Evolutionary conservation across 1,139 yeast species (phyloP), one percentile per base, ranked within the genome.

Genomic region (Yamadazyma kanchanaburiensis): DNA sequence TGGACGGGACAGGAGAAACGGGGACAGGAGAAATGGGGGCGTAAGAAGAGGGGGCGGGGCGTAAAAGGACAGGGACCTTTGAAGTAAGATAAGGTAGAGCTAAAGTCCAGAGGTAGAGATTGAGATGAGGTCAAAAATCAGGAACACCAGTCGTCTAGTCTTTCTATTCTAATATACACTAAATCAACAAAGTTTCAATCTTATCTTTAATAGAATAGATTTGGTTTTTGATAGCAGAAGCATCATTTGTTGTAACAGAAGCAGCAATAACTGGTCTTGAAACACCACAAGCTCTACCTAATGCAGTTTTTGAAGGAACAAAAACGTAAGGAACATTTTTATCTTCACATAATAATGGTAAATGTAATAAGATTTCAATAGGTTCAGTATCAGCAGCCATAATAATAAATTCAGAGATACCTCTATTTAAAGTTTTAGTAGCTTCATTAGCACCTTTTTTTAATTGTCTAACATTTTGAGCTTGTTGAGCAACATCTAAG

Each of bases 351-450:
- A 94, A 76, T 55, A 94, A 79, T 32, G 99, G 99, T 65, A 94
- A 77, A 66, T 94, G 98, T 64, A 94, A 80, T 61, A 94, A 82
- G 64, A 94, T 91, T 74, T 94, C 98, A 58, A 94, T 89, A 53
- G 99, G 99, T 68, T 91, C 96, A 53, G 98, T 87, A 64, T 94
- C 98, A 53, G 98, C 99, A 51, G 98, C 98, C 96, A 94, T 88
- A 71, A 94, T 87, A 68, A 94, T 89, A 77, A 94, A 91, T 73
- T 91, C 98, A 53, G 96, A 85, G 58, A 94, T 91, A 80, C 98
- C 98, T 76, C 98, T 87, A 84, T 94, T 91, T 70, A 91, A 80
- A 53, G 98, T 91, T 78, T 94, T 91, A 73, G 98, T 94, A 53
- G 98, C 95, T 73, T 91, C 99, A 66, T 94, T 91, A 48, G 98